Base-by-base conservation (phyloP, 2,329 filamentous ascomycete species). In the Fusarium euwallaceae region DNA sequence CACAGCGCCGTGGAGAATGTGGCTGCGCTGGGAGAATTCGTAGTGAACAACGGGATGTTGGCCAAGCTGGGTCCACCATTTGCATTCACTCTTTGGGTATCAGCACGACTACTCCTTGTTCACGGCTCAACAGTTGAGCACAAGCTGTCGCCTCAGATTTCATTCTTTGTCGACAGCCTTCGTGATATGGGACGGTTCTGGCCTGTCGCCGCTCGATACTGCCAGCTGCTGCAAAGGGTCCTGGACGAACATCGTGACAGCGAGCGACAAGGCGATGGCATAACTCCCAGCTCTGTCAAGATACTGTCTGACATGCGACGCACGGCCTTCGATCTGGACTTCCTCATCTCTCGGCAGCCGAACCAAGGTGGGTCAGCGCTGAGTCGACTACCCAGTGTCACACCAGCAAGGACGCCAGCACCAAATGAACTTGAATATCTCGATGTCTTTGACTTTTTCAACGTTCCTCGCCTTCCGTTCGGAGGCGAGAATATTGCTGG, bases 381-480 rank as follows among this genome's bases (percentile, higher is more conserved):
- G 16, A 88, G 86, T 62, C 84, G 88, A 4, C 76, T 89, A 53
- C 84, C 87, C 4, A 89, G 87, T 75, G 83, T 86, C 24, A 92
- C 91, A 1, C 90, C 91, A 2, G 88, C 89, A 2, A 89, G 91
- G 72, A 93, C 92, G 34, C 93, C 94, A 1, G 93, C 91, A 11
- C 90, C 93, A 2, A 94, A 97, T 76, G 95, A 97, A 79, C 86
- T 98, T 4, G 95, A 97, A 81, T 97, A 97, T 80, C 86, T 98
- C 4, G 95, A 98, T 78, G 94, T 98, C 0, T 98, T 98, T 81
- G 94, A 97, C 77, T 98, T 97, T 80, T 98, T 98, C 87, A 98
- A 98, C 80, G 91, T 97, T 66, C 95, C 95, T 1, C 87, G 95
- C 20, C 85, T 98, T 27, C 88, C 90, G 0, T 82, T 88, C 24